Evolutionary conservation across 2,329 filamentous ascomycete species (phyloP), one percentile per base, ranked within the genome.

Genomic region (Trichoderma gracile): DNA sequence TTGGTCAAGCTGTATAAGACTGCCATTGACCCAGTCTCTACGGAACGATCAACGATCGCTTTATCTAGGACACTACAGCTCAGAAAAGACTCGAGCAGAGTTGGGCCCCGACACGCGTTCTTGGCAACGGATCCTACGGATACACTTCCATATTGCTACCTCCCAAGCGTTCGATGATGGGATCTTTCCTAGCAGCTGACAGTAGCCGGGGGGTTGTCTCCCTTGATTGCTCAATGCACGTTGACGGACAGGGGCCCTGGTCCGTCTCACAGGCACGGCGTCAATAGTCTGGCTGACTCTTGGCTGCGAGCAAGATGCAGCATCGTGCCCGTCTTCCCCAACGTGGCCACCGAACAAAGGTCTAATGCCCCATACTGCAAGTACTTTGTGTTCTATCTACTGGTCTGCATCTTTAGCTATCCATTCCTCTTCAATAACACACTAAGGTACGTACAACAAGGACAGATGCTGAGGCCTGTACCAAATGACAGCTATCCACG

Each of bases 131-230:
- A 33, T 52, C 49, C 49, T n/a, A 33, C 49, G 49, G 49, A 52
- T 14, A 38, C 33, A 38, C 33, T 38, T 14, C 33, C 33, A 14
- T 38, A 12, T 5, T 12, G 5, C 33, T 38, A 14, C 33, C 10
- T 38, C 2, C 49, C 49, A 38, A 52, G 25, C 49, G n/a, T 21
- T 52, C 49, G 49, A 52, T 33, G 49, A 33, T 52, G 49, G 25
- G 9, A 19, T 30, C 30, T 14, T 33, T n/a, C 33, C 19, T 33
- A 52, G 49, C 49, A 52, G 25, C 56, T 40, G 40, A 50, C 49
- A 59, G 50, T 50, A 42, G n/a, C 56, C 56, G 33, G 45, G 56
- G 53, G 3, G n/a, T n/a, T n/a, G n/a, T n/a, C n/a, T n/a, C n/a
- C n/a, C 10, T 38, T 38, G 33, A 38, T 38, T 14, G 33, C 33